Evolutionary conservation across 352 stramenopile species (phyloP).

Genomic region (Pythium pyrilobum): DNA sequence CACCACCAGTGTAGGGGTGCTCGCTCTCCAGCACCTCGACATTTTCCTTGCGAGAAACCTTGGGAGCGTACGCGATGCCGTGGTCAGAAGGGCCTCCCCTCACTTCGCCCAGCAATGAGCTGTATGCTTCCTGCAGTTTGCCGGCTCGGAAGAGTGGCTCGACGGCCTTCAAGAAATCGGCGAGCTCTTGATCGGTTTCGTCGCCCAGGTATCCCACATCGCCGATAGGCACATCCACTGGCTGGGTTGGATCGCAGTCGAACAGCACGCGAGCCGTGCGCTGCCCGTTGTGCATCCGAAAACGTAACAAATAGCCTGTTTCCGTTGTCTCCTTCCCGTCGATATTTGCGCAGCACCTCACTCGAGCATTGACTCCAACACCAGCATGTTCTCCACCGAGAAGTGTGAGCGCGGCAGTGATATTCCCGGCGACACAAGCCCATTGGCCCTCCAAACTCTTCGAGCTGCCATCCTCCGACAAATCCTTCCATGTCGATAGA

Average conservation of each 20-base stretch:
- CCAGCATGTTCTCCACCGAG: constrained; percentile 53
- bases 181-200: constrained; percentile 36
- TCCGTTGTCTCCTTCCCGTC: constrained; percentile 72
- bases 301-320: constrained; percentile 55
- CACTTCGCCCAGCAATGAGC: constrained; percentile 8
- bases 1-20: constrained; percentile 58
- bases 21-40: constrained; percentile 75
- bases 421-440: background rate
- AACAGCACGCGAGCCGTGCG: constrained; percentile 60
- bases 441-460: too few species aligned
- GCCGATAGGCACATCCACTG: constrained; percentile 48
- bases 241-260: constrained; percentile 47
- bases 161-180: constrained; percentile 31
- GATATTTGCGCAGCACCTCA: constrained; percentile 69
- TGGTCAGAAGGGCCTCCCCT: background rate
- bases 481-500: background rate
- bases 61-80: constrained; percentile 30
- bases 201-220: constrained; percentile 45
- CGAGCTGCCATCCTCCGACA: background rate
- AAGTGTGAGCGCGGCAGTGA: constrained; percentile 40
- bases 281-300: constrained; percentile 30
- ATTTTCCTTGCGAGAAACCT: constrained; percentile 55
- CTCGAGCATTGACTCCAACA: constrained; percentile 43
- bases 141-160: constrained; percentile 22
- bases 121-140: background rate